phyloP scores from a whole-genome alignment of 176 grass and related monocot genomes.

The Pontederia crassipes region DNA sequence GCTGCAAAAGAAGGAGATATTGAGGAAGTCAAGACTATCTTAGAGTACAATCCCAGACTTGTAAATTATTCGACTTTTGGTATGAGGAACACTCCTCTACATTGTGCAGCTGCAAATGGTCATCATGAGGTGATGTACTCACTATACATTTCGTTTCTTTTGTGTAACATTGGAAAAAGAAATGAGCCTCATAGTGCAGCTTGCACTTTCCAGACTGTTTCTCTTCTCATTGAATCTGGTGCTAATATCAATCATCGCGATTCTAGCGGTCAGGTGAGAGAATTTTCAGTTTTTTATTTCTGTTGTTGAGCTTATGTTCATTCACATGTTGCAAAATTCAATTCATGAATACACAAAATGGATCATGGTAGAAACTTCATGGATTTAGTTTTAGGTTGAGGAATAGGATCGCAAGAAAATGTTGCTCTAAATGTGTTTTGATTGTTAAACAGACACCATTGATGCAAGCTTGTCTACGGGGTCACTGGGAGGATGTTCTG shows the following conservation, averaged over 20 bases:
- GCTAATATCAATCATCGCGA: slow-evolving; percentile 90
- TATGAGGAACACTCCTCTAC: slow-evolving; percentile 77
- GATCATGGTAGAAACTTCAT: too few species aligned
- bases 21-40: slow-evolving; percentile 72
- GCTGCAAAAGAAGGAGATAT: slow-evolving; percentile 90
- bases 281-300: slow-evolving; percentile 11
- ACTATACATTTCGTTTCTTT: slow-evolving; percentile 4
- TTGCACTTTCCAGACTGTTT: slow-evolving; percentile 53
- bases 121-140: slow-evolving; percentile 73
- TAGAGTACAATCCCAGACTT: slow-evolving; percentile 84
- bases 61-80: slow-evolving; percentile 76
- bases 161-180: neutral
- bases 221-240: slow-evolving; percentile 81
- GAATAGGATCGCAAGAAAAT: neutral
- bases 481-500: slow-evolving; percentile 98
- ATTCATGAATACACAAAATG: too few species aligned
- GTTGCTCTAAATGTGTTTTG: neutral
- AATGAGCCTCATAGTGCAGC: neutral
- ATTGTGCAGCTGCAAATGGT: slow-evolving; percentile 80
- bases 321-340: too few species aligned
- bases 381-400: too few species aligned
- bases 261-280: slow-evolving; percentile 66
- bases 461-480: slow-evolving; percentile 94
- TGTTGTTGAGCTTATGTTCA: neutral
- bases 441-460: slow-evolving; percentile 62